Conservation (phyloP, 129 eudicot species). For the Kitagawia praeruptora region DNA sequence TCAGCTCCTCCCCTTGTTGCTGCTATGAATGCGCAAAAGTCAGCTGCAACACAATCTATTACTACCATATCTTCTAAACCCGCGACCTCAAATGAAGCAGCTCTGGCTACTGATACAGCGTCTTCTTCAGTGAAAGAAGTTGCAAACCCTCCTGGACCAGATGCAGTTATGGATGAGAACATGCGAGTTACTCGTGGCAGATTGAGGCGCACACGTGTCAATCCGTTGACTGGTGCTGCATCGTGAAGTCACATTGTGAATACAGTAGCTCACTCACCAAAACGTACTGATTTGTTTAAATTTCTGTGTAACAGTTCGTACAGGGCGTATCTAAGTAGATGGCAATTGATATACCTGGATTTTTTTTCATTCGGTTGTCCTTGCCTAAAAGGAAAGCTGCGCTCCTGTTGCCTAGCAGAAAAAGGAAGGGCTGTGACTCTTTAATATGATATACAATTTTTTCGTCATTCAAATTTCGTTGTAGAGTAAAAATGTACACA, state of each 20-base stretch:
- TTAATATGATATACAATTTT: background rate
- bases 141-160: constrained; percentile 25
- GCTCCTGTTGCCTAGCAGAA: background rate
- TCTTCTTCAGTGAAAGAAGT: constrained; percentile 22
- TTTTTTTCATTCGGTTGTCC: background rate
- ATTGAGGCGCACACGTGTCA: constrained; percentile 45
- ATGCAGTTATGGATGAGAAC: constrained; percentile 46
- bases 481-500: no score
- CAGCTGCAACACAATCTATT: constrained; percentile 19
- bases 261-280: background rate
- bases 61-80: constrained; percentile 21
- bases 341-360: background rate
- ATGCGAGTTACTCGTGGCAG: constrained; percentile 56
- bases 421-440: background rate
- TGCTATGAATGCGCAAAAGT: constrained; percentile 28
- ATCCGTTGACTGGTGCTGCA: constrained; percentile 10
- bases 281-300: background rate
- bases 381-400: background rate
- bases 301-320: background rate
- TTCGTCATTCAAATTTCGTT: no score
- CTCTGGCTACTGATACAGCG: constrained; percentile 25
- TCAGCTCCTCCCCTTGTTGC: constrained; percentile 30
- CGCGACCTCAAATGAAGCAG: constrained; percentile 22
- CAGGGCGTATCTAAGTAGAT: background rate
- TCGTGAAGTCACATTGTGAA: background rate